Evolutionary conservation across 305 asterid species (phyloP), one percentile per base, ranked within the genome.

Genomic region (Withania somnifera): DNA sequence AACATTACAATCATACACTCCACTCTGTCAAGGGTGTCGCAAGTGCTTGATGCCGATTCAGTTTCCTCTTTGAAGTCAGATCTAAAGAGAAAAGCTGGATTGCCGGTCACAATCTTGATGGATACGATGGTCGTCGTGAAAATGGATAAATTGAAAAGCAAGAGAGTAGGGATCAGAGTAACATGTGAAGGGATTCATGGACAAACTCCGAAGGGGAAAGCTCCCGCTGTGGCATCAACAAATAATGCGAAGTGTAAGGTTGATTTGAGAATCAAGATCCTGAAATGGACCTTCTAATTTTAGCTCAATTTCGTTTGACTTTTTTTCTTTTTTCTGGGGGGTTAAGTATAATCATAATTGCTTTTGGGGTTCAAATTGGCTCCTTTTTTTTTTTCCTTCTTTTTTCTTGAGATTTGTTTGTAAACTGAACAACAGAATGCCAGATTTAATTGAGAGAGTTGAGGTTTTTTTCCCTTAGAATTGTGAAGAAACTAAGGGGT

Each of bases 211-310:
- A 90, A 82, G 89, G 95, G 92, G 7, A 95, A 88, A 90, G 80
- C 61, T 82, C 88, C 95, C 17, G 87, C 85, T 0, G 84, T 84
- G 15, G 94, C 96, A 34, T 64, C 92, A 68, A 84, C 87, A 9
- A 19, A 86, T 19, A 84, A 83, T 9, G 97, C 94, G 0, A 87
- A 90, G 79, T 95, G 99, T 85, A 88, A 88, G 92, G 98, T 92
- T 84, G 97, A 92, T 90, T 92, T 92, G 68, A 88, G 90, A 86
- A 71, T 95, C 92, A 95, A 91, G 93, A 91, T 95, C 93, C 90
- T 89, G 91, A 95, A 92, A 89, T 89, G 93, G 90, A 92, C 90
- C 4, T 91, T 95, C 76, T 93, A 85, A 86, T 80, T 82, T 47
- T 52, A 30, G 11, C 78, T 78, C 42, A 73, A 47, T 47, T 69